Conservation (phyloP, 139 green algal genomes). For the Micractinium conductrix region DNA sequence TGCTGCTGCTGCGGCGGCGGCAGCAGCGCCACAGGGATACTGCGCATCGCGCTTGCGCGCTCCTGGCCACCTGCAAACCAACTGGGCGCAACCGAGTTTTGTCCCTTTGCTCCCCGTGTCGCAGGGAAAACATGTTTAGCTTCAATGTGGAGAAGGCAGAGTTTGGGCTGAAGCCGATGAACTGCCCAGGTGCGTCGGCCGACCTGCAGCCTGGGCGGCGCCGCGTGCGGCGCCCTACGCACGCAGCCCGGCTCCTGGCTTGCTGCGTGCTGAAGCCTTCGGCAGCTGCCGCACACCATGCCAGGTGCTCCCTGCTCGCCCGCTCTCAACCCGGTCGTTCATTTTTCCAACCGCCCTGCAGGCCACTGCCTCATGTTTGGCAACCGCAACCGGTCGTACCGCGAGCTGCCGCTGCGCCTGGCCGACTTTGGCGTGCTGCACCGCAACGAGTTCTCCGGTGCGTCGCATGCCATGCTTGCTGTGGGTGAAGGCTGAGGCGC, state of each 20-base stretch:
- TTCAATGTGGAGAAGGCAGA: conserved; percentile 95
- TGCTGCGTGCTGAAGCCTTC: too few species aligned
- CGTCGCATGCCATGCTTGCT: too few species aligned
- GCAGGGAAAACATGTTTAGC: conserved; percentile 96
- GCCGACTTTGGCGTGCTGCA: conserved; percentile 99
- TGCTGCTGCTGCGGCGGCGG: too few species aligned
- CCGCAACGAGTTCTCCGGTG: conserved; percentile 93
- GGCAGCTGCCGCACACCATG: too few species aligned
- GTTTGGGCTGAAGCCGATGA: conserved; percentile 99
- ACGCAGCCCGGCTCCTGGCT: background rate
- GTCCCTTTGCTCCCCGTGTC: too few species aligned
- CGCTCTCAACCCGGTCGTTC: too few species aligned
- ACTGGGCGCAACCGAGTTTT: too few species aligned
- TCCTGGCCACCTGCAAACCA: background rate
- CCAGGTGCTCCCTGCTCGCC: too few species aligned
- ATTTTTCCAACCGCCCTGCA: conserved; percentile 36
- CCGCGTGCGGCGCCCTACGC: too few species aligned
- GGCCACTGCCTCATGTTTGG: conserved; percentile 98
- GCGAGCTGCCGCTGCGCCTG: conserved; percentile 93
- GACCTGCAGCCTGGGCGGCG: background rate
- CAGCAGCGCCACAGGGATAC: too few species aligned
- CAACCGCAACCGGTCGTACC: conserved; percentile 87
- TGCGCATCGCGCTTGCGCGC: background rate
- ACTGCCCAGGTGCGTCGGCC: conserved; percentile 85
- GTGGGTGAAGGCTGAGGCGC: too few species aligned